Conservation (phyloP, 148 eudicot genomes). For the Linanthus parryae region DNA sequence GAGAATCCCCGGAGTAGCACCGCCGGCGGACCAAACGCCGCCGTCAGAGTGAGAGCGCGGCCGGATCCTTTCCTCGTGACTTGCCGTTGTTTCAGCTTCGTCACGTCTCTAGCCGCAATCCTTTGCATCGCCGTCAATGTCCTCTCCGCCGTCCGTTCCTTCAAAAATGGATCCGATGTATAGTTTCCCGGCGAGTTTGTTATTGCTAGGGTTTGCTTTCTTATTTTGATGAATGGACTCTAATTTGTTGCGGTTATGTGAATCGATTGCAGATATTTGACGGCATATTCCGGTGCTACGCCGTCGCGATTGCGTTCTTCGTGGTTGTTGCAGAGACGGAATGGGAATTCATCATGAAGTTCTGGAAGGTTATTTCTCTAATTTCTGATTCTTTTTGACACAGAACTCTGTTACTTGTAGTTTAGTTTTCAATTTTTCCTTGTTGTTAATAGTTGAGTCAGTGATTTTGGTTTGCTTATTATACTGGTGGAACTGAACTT, state of each 20-base stretch:
- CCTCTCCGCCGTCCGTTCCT: conserved; percentile 63
- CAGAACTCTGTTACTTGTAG: no score
- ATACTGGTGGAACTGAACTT: no score
- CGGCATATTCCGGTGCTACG: conserved; percentile 87
- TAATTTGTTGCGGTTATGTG: neutral
- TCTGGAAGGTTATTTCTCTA: conserved; percentile 57
- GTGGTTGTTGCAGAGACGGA: conserved; percentile 87
- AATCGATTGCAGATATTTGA: conserved; percentile 68
- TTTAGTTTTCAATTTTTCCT: no score
- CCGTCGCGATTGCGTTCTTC: conserved; percentile 54
- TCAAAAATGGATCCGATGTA: conserved; percentile 65
- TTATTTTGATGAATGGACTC: neutral
- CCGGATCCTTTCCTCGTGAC: conserved; percentile 49
- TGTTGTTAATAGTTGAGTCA: no score
- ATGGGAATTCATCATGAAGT: conserved; percentile 60
- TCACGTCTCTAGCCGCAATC: conserved; percentile 50
- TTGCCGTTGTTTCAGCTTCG: conserved; percentile 56
- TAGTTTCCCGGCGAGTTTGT: neutral
- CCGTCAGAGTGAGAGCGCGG: conserved; percentile 24
- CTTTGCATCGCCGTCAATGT: conserved; percentile 68
- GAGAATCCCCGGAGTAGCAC: conserved; percentile 12
- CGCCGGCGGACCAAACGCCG: neutral
- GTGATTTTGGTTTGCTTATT: no score
- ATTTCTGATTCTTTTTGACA: no score
- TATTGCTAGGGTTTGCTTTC: neutral